These are phyloP conservation scores for Jaltomata sinuosa DNA, from an alignment of 257 asterid species.

Conservation along the genomic window DNA sequence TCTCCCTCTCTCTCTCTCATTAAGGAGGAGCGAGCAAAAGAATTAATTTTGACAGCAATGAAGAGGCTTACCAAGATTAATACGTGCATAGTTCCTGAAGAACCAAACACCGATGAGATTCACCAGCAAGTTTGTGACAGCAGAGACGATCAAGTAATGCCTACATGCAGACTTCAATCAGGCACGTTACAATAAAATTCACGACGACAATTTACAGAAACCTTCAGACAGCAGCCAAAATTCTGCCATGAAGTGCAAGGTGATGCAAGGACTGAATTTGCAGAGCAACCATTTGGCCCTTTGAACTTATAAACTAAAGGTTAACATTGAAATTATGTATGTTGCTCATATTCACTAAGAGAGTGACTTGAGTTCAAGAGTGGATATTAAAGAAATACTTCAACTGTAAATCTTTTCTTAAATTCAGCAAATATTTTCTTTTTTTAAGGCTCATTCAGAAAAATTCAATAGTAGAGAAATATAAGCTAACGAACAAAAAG, in stretches of 20 bases:
- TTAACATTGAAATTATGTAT: not conserved
- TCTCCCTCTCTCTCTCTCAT: not conserved
- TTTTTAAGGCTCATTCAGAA: not conserved
- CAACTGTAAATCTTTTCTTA: not conserved
- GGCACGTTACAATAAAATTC: not conserved
- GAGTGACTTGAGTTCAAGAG: not conserved
- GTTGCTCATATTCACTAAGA: not conserved
- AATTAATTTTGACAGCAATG: conserved; percentile 1
- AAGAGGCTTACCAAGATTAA: conserved; percentile 63
- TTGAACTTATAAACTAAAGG: not conserved
- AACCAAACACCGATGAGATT: conserved; percentile 98
- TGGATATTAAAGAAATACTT: not conserved
- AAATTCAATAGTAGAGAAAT: not conserved
- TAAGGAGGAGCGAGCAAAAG: not conserved
- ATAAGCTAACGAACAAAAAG: not conserved
- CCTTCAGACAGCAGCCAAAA: not conserved
- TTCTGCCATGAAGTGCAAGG: not conserved
- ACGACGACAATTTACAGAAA: not conserved
- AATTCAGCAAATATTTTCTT: not conserved
- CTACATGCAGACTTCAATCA: conserved; percentile 22
- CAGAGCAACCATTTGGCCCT: not conserved
- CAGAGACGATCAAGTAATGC: conserved; percentile 93
- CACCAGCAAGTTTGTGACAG: conserved; percentile 88
- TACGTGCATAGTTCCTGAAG: conserved; percentile 91
- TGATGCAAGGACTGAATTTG: not conserved